Conservation (phyloP, 2,329 filamentous ascomycete genomes). For the Hymenoscyphus linearis region DNA sequence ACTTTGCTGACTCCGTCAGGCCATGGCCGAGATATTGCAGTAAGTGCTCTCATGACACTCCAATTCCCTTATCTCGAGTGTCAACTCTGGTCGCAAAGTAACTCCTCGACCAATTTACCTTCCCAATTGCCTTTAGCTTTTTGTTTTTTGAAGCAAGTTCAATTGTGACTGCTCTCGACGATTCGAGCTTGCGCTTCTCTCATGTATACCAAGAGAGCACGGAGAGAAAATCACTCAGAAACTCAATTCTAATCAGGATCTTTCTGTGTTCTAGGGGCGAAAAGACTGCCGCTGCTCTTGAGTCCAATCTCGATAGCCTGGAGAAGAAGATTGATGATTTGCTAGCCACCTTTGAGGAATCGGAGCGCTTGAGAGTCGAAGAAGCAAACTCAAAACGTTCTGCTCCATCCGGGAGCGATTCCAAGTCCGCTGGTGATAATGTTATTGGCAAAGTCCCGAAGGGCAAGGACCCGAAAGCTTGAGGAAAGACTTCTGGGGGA, state of each 20-base stretch:
- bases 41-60: not conserved
- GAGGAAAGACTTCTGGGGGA: not conserved
- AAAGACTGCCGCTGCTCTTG: constrained; percentile 47
- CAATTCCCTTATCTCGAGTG: not conserved
- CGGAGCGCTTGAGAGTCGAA: constrained; percentile 19
- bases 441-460: not conserved
- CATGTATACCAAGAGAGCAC: not conserved
- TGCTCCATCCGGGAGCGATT: not conserved
- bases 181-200: not conserved
- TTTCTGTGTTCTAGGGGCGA: constrained; percentile 38
- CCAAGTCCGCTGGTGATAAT: not conserved
- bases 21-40: not conserved
- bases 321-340: constrained; percentile 52
- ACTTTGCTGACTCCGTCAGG: not conserved
- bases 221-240: not conserved
- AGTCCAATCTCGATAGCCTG: constrained; percentile 46
- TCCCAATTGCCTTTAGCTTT: not conserved
- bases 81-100: not conserved
- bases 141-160: not conserved
- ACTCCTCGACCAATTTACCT: not conserved
- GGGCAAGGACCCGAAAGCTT: not conserved
- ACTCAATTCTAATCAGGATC: not conserved
- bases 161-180: not conserved
- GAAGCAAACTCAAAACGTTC: constrained; percentile 12
- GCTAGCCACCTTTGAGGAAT: constrained; percentile 43